Base-by-base conservation (phyloP, 2,329 filamentous ascomycete genomes). In the Sporothrix pseudoabietina region DNA sequence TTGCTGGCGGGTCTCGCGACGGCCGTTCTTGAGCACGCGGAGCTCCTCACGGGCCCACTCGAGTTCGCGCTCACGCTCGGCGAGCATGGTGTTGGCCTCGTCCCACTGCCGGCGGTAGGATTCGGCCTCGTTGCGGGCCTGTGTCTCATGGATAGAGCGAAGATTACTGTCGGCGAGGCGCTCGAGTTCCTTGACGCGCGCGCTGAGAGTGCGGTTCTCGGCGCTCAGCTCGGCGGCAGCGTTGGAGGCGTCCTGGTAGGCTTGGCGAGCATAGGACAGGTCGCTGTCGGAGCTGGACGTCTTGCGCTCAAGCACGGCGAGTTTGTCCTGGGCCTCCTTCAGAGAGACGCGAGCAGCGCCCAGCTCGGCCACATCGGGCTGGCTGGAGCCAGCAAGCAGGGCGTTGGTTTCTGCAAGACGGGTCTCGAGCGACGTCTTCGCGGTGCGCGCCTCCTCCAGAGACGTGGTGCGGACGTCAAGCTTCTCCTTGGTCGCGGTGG, bases 221-320 rank as follows among this genome's bases (percentile, higher is more conserved):
- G 80, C 77, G 26, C 81, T 80, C 2, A 88, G 80, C 19, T 83
- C 82, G 16, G 82, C 81, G 2, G 84, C 85, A 0, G 82, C 79
- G 44, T 84, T 83, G 9, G 87, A 88, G 0, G 87, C 85, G 30
- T 86, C 83, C 76, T 91, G 90, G 77, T 92, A 92, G 10, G 85
- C 82, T 4, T 84, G 83, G 71, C 87, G 85, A 14, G 85, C 82
- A 77, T 89, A 92, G 1, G 89, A 87, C 35, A 85, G 81, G 4
- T 89, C 87, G 16, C 82, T 82, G 39, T 86, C 80, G 1, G 79
- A 75, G 16, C 76, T 77, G 3, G 76, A 75, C 2, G 80, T 49
- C 70, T 81, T 83, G 77, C 83, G 83, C 75, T 85, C 81, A 3
- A 84, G 77, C 6, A 77, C 74, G 4, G 83, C 79, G 5, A 82